Base-by-base conservation (phyloP, 495 filamentous ascomycete genomes). In the Daldinia vernicosa region DNA sequence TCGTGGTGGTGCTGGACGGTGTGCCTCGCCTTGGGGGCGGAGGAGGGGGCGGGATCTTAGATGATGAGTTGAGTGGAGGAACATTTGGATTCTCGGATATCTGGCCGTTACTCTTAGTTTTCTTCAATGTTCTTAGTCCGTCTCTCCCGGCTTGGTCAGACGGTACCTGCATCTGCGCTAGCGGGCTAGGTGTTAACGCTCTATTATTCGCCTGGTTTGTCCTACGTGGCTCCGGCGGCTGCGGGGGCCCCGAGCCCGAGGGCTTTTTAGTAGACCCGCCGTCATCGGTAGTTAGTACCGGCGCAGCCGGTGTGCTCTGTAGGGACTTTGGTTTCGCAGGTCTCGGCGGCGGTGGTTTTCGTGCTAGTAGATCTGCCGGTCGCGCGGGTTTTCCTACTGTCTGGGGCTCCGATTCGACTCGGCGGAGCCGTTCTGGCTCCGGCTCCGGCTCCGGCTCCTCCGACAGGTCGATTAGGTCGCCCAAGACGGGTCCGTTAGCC, bases 281-380 rank as follows among this genome's bases (percentile, higher is more conserved):
- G 7, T 72, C 74, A 6, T 66, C 47, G 3, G 59, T 67, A 30
- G 59, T 67, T 26, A 60, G 61, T 22, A 69, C 17, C 55, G 73
- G 30, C 71, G 73, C 14, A 58, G 79, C 43, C n/a, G 74, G 50
- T 12, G 71, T 22, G 47, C 83, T 84, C 35, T 90, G 87, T 7
- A 94, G 76, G 6, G 89, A 80, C 5, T 82, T 80, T n/a, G 92
- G 91, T 74, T 94, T 94, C 7, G 83, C 81, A 1, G 91, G 91
- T 50, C 86, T 87, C 3, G 84, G 84, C 0, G 90, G 91, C 9
- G 88, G 86, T 33, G 75, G 70, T 40, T 80, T 82, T 3, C 77
- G 67, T 8, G 64, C 66, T 3, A 74, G 67, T 22, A 77, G 51
- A 37, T 80, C 76, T 78, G 84, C 27, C 74, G 80, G n/a, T 79